These are phyloP conservation scores for Blastobotrys robertii DNA, from an alignment of 805 yeast species.

Conservation along the genomic window DNA sequence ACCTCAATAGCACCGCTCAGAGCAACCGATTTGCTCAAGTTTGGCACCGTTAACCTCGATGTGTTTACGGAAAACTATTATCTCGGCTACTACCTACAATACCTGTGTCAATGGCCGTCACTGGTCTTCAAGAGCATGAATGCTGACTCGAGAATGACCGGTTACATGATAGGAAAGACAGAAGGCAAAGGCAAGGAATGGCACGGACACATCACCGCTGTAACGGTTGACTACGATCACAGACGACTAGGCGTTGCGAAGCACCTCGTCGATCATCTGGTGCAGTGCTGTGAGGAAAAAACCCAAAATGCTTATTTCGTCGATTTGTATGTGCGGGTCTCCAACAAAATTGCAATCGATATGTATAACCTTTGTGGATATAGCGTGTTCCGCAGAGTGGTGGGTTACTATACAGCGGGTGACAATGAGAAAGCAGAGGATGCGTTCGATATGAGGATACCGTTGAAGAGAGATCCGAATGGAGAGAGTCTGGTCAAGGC, in stretches of 20 bases:
- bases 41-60: constrained; percentile 75
- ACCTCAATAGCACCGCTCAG: constrained; percentile 82
- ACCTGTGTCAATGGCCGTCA: constrained; percentile 79
- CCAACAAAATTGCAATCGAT: constrained; percentile 67
- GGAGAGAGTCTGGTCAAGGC: constrained; percentile 20
- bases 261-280: constrained; percentile 62
- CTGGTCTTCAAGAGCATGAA: constrained; percentile 65
- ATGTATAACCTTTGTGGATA: constrained; percentile 84
- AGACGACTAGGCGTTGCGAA: constrained; percentile 83
- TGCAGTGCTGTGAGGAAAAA: constrained; percentile 61
- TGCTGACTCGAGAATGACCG: constrained; percentile 31
- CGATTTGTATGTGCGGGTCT: constrained; percentile 85
- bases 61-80: constrained; percentile 88
- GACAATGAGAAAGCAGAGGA: constrained; percentile 49
- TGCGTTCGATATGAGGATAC: constrained; percentile 52
- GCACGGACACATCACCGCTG: constrained; percentile 97
- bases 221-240: constrained; percentile 74
- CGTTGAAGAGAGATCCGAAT: constrained; percentile 27
- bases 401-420: constrained; percentile 68
- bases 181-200: constrained; percentile 81
- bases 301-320: constrained; percentile 77
- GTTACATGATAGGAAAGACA: constrained; percentile 81
- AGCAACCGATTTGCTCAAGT: constrained; percentile 68
- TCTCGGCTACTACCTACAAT: constrained; percentile 72
- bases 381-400: constrained; percentile 73